phyloP scores from a whole-genome alignment of 192 early-diverging fungal species.

The Spizellomyces sp. region DNA sequence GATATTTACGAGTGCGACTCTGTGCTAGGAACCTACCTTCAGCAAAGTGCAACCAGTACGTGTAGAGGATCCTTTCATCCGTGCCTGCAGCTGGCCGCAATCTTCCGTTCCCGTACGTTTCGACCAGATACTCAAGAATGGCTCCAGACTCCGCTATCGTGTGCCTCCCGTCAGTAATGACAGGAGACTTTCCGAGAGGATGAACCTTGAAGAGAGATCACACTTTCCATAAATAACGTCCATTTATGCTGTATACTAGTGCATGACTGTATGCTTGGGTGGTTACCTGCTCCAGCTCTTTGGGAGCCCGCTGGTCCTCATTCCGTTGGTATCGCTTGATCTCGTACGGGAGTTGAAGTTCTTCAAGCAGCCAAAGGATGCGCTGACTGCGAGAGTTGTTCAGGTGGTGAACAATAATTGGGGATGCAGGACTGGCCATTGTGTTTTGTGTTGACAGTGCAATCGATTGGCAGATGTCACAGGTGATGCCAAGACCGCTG shows the following conservation, averaged over 20 bases:
- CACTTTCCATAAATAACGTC: neutral
- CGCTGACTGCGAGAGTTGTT: conserved; percentile 47
- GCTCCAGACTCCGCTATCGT: conserved; percentile 46
- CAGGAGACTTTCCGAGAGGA: conserved; percentile 52
- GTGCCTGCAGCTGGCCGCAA: conserved; percentile 22
- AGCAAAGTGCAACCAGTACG: conserved; percentile 47
- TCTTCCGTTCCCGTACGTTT: conserved; percentile 31
- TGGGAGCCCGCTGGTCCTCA: conserved; percentile 31
- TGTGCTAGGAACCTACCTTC: conserved; percentile 24
- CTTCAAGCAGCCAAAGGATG: conserved; percentile 53
- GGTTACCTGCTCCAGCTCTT: conserved; percentile 17
- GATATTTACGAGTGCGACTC: neutral
- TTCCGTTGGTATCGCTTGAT: conserved; percentile 43
- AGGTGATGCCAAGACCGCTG: too few relatives aligned
- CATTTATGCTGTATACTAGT: neutral
- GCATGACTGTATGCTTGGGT: neutral
- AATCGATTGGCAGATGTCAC: too few relatives aligned
- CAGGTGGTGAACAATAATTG: conserved; percentile 47
- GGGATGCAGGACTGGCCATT: neutral
- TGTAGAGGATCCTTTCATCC: conserved; percentile 18
- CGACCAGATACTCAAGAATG: conserved; percentile 49
- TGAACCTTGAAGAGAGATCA: conserved; percentile 32
- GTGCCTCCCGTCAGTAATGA: conserved; percentile 40
- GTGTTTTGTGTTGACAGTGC: neutral
- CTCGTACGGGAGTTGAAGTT: conserved; percentile 41